Percentiles rank a stretch among this genome's conserved stretches.
These are phyloP conservation scores for Candida krabiensis DNA, from an alignment of 805 yeast genomes.

Conservation along the genomic window DNA sequence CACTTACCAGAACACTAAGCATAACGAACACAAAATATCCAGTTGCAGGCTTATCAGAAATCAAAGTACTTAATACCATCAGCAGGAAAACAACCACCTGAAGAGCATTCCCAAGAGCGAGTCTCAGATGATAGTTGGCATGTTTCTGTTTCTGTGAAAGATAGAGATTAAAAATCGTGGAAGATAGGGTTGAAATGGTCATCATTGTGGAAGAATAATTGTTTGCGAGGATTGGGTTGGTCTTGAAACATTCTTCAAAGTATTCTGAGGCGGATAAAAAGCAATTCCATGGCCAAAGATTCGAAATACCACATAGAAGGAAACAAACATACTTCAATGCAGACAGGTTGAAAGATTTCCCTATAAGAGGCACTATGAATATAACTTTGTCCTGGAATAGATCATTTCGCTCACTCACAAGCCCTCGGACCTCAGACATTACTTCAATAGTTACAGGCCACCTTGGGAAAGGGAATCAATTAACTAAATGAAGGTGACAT, in stretches of 20 bases:
- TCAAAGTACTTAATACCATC: constrained; percentile 52
- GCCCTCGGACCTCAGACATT: no score
- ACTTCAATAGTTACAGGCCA: no score
- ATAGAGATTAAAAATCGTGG: constrained; percentile 57
- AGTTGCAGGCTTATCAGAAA: constrained; percentile 31
- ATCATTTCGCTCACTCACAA: no score
- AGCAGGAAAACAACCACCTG: constrained; percentile 58
- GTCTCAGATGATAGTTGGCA: constrained; percentile 55
- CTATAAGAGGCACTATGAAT: constrained; percentile 14
- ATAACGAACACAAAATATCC: constrained; percentile 55
- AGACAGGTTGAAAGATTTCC: constrained; percentile 18
- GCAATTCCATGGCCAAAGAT: constrained; percentile 97
- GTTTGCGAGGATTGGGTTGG: constrained; percentile 49
- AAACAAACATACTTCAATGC: constrained; percentile 56
- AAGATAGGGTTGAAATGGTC: constrained; percentile 75
- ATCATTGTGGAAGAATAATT: constrained; percentile 82
- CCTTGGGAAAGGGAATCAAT: no score
- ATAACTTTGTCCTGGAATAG: constrained; percentile 9
- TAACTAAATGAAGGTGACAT: no score
- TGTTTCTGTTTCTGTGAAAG: constrained; percentile 67
- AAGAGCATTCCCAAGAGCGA: constrained; percentile 57
- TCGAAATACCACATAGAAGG: constrained; percentile 68
- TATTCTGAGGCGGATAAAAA: constrained; percentile 84
- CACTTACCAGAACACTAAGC: constrained; percentile 60
- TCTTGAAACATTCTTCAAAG: constrained; percentile 60